Conservation (phyloP, 2,329 filamentous ascomycete genomes). For the Ceratocystis ficicola region DNA sequence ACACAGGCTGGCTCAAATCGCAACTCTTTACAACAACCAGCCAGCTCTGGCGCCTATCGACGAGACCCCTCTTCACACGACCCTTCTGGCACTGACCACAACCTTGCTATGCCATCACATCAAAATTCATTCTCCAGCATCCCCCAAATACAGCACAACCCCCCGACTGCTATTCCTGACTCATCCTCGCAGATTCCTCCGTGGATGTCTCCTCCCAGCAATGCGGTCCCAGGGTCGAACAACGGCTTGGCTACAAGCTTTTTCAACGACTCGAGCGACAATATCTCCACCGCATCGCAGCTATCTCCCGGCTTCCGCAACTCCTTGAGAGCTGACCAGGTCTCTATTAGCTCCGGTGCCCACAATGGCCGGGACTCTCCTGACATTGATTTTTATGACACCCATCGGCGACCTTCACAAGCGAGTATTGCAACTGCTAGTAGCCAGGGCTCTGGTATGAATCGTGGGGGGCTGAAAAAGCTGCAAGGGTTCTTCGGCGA, state of each 20-base stretch:
- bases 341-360: constrained; percentile 26
- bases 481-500: constrained; percentile 88
- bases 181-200: constrained; percentile 44
- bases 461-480: constrained; percentile 61
- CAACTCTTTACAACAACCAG: constrained; percentile 28
- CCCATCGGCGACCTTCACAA: constrained; percentile 65
- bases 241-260: constrained; percentile 46
- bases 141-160: constrained; percentile 48
- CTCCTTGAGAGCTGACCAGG: constrained; percentile 19
- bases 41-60: constrained; percentile 7
- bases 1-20: constrained; percentile 28
- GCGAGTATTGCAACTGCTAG: constrained; percentile 78
- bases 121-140: constrained; percentile 28
- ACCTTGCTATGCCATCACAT: not conserved
- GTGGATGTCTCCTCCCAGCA: constrained; percentile 39
- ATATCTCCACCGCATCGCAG: constrained; percentile 49
- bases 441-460: constrained; percentile 68
- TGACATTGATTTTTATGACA: constrained; percentile 45
- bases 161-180: constrained; percentile 44
- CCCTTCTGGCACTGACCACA: constrained; percentile 35
- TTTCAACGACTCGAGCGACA: constrained; percentile 65
- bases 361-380: constrained; percentile 42
- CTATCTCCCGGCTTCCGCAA: constrained; percentile 55
- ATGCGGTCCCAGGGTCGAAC: constrained; percentile 21
- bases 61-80: constrained; percentile 36